phyloP scores from a whole-genome alignment of 2,329 filamentous ascomycete species.

The Phaeoacremonium minimum region DNA sequence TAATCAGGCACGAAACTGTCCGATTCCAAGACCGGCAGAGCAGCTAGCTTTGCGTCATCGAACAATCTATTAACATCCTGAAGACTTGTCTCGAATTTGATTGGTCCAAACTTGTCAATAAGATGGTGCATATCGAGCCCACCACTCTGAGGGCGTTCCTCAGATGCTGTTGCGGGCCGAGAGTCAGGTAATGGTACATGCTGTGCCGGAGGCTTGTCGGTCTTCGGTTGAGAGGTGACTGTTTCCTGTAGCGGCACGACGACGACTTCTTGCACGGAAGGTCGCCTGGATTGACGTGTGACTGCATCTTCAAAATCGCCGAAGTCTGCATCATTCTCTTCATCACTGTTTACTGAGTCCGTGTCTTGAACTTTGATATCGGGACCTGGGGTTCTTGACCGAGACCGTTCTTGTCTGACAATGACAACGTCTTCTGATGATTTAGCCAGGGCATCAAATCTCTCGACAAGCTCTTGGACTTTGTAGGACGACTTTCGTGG shows the following conservation, averaged over 20 bases:
- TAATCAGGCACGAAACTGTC: conserved; percentile 38
- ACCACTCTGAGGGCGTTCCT: too few relatives aligned
- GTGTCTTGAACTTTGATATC: conserved; percentile 3
- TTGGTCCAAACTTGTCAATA: conserved; percentile 20
- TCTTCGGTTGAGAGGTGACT: neutral
- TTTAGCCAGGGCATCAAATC: conserved; percentile 41
- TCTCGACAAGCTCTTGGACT: conserved; percentile 45
- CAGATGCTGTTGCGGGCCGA: too few relatives aligned
- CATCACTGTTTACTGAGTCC: conserved; percentile 6
- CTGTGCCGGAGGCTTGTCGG: neutral
- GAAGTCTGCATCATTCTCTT: conserved; percentile 16
- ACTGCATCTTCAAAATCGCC: conserved; percentile 24
- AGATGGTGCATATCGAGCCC: neutral
- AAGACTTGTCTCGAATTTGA: conserved; percentile 16
- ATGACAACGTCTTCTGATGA: conserved; percentile 19
- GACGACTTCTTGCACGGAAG: conserved; percentile 6
- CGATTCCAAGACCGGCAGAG: neutral
- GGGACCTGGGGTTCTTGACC: neutral
- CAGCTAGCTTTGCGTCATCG: conserved; percentile 25
- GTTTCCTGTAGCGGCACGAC: neutral
- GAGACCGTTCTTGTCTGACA: neutral
- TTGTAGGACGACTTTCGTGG: conserved; percentile 31
- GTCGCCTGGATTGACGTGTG: conserved; percentile 1
- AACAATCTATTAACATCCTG: conserved; percentile 24
- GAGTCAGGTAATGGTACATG: too few relatives aligned